Percentiles rank a stretch among this genome's conserved stretches.
phyloP scores from a whole-genome alignment of 192 early-diverging fungal species.

The Kickxella alabastrina region DNA sequence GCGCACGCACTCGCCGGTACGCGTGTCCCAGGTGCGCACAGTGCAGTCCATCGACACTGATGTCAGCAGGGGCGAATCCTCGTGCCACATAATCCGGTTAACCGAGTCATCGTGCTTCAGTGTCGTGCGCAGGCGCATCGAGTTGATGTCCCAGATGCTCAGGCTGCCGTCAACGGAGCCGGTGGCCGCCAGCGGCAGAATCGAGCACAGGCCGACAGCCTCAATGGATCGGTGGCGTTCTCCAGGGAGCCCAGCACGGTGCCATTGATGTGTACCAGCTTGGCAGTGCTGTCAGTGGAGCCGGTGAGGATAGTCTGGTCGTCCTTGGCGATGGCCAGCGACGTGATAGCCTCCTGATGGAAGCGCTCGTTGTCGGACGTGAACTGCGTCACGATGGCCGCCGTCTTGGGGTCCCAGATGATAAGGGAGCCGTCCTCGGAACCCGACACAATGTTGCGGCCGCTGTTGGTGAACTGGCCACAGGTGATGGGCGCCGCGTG shows the following conservation, averaged over 20 bases:
- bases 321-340: constrained; percentile 70
- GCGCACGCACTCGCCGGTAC: constrained; percentile 76
- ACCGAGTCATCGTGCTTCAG: constrained; percentile 84
- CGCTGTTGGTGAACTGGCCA: constrained; percentile 88
- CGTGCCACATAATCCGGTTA: constrained; percentile 67
- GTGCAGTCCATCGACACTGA: constrained; percentile 78
- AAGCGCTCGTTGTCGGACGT: constrained; percentile 77
- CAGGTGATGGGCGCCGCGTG: constrained; percentile 80
- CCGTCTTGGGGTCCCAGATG: constrained; percentile 93
- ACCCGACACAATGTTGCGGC: constrained; percentile 79
- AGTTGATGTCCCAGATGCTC: constrained; percentile 88
- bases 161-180: constrained; percentile 85
- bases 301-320: constrained; percentile 78
- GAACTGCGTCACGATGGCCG: constrained; percentile 59
- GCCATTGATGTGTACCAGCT: constrained; percentile 76
- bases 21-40: constrained; percentile 84
- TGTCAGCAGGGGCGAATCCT: constrained; percentile 64
- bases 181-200: constrained; percentile 70
- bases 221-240: constrained; percentile 79
- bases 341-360: constrained; percentile 74
- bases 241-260: constrained; percentile 79
- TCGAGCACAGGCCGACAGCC: constrained; percentile 74
- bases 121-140: constrained; percentile 76
- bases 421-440: constrained; percentile 79
- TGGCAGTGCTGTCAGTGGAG: constrained; percentile 70